Conservation (phyloP, 2,329 filamentous ascomycete species). For the Epichloe typhina region DNA sequence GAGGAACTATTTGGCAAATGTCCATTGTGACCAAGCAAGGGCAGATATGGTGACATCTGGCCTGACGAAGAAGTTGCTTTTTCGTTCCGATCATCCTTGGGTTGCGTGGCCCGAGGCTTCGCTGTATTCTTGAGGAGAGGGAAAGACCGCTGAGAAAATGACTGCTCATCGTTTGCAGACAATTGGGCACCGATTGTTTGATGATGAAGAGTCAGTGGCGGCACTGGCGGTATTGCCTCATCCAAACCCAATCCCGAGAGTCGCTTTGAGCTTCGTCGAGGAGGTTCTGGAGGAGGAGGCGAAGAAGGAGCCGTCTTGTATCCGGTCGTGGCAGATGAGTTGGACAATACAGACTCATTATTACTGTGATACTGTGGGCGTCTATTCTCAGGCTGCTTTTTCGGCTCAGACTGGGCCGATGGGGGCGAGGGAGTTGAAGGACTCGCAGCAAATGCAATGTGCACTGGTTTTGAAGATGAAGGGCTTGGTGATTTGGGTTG, state of each 20-base stretch:
- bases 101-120: not conserved
- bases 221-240: conserved; percentile 1
- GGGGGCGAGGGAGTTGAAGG: not conserved
- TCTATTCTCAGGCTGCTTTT: not conserved
- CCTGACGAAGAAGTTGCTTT: not conserved
- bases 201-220: not conserved
- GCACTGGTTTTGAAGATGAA: not conserved
- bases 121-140: not conserved
- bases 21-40: conserved; percentile 1
- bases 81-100: not conserved
- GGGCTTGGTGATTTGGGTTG: not conserved
- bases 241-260: conserved; percentile 9
- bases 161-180: not conserved
- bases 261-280: conserved; percentile 16
- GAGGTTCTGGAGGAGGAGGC: conserved; percentile 15
- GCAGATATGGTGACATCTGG: not conserved
- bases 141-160: not conserved
- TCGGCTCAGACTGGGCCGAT: not conserved
- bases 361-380: conserved; percentile 4
- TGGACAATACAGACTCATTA: conserved; percentile 7
- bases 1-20: conserved; percentile 16
- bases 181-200: not conserved
- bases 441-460: not conserved
- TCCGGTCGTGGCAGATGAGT: conserved; percentile 3
- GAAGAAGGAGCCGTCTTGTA: conserved; percentile 10